Conservation (phyloP, 2,329 filamentous ascomycete genomes). For the Aspergillus spinulosporus region DNA sequence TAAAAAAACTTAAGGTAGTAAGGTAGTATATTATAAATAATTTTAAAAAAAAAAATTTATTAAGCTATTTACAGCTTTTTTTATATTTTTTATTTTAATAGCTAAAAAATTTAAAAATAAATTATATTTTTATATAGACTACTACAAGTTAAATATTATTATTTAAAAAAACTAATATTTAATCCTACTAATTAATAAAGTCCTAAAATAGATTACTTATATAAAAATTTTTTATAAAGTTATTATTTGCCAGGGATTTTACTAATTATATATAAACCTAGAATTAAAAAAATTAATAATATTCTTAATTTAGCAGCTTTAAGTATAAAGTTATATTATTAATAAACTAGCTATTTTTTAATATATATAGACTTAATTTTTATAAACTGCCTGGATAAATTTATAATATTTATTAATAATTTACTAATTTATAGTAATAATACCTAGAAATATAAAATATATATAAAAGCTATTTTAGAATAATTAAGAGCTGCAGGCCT, state of each 20-base stretch:
- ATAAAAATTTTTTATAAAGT: constrained; percentile 21
- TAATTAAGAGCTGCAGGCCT: background rate
- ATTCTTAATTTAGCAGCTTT: background rate
- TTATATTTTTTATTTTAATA: constrained; percentile 10
- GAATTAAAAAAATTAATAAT: background rate
- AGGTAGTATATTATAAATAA: too few relatives aligned
- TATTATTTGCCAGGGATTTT: constrained; percentile 22
- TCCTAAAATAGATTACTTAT: constrained; percentile 19
- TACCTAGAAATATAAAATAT: background rate
- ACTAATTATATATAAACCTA: background rate
- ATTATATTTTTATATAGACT: constrained; percentile 20
- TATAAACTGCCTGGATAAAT: background rate
- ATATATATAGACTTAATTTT: too few relatives aligned
- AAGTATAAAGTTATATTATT: constrained; percentile 3
- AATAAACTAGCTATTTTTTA: background rate
- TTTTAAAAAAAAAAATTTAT: background rate
- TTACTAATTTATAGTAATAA: constrained; percentile 28
- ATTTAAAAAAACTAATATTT: constrained; percentile 34
- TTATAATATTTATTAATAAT: constrained; percentile 20
- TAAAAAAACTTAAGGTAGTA: too few relatives aligned
- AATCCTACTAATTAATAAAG: constrained; percentile 29
- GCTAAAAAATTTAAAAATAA: background rate
- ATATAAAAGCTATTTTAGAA: background rate
- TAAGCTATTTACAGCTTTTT: background rate
- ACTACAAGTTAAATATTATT: constrained; percentile 31